A percentile compares a stretch with the other conserved stretches of the same genome.
phyloP scores from a whole-genome alignment of 2,329 filamentous ascomycete species.

The Colletotrichum coccodes region DNA sequence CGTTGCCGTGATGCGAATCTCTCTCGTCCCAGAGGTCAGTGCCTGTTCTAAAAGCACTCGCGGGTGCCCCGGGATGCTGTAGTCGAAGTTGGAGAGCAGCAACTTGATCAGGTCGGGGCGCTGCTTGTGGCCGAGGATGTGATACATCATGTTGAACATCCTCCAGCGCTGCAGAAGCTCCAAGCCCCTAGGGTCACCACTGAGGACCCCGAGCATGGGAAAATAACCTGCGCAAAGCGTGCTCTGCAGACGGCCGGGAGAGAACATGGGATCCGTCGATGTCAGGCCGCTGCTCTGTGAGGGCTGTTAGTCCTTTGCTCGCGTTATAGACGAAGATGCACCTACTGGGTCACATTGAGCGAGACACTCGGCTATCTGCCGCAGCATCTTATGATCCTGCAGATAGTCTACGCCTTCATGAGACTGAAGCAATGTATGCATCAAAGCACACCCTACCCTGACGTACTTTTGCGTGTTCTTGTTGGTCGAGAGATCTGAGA shows the following conservation, averaged over 20 bases:
- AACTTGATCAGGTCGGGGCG: slow-evolving; percentile 92
- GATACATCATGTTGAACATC: slow-evolving; percentile 99
- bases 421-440: slow-evolving; percentile 87
- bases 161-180: slow-evolving; percentile 95
- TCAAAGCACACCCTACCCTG: slow-evolving; percentile 85
- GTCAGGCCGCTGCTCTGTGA: slow-evolving; percentile 75
- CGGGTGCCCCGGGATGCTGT: slow-evolving; percentile 87
- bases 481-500: slow-evolving; percentile 89
- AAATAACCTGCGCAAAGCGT: slow-evolving; percentile 95
- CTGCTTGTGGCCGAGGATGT: slow-evolving; percentile 91
- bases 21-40: slow-evolving; percentile 88
- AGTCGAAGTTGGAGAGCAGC: slow-evolving; percentile 91
- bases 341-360: slow-evolving; percentile 91
- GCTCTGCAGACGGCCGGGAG: slow-evolving; percentile 82
- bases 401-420: slow-evolving; percentile 86
- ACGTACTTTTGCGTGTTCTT: slow-evolving; percentile 96
- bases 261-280: slow-evolving; percentile 89
- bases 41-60: slow-evolving; percentile 94
- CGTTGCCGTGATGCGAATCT: slow-evolving; percentile 91
- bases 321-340: neutral
- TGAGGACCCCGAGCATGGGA: slow-evolving; percentile 88
- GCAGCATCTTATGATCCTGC: slow-evolving; percentile 89
- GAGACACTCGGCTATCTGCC: slow-evolving; percentile 94
- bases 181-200: slow-evolving; percentile 82
- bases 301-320: slow-evolving; percentile 4